These are phyloP conservation scores for Candida buenavistaensis DNA, from an alignment of 1,139 yeast species.

Conservation along the genomic window DNA sequence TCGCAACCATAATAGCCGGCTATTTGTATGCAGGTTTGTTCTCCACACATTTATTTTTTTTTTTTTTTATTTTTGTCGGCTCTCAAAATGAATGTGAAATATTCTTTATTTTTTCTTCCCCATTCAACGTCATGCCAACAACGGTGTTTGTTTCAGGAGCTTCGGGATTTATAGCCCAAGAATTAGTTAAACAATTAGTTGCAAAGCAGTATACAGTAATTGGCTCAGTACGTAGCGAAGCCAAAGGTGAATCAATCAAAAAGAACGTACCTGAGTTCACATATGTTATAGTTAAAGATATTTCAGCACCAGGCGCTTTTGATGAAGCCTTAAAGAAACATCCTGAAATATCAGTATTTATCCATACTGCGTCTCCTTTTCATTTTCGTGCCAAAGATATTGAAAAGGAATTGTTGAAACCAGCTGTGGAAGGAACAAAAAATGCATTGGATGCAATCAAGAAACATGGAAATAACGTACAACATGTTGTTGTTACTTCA, in stretches of 20 bases:
- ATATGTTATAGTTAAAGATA: conserved; percentile 29
- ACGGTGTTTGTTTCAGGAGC: conserved; percentile 53
- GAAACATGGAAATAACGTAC: conserved; percentile 23
- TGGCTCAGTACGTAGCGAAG: conserved; percentile 28
- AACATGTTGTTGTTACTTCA: conserved; percentile 28
- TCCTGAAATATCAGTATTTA: conserved; percentile 26
- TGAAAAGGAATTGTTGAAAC: conserved; percentile 28
- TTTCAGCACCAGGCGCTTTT: conserved; percentile 27
- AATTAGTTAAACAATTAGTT: conserved; percentile 28
- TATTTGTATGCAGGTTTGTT: too few relatives aligned
- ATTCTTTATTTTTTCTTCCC: too few relatives aligned
- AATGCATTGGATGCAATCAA: conserved; percentile 26
- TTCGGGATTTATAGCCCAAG: conserved; percentile 56
- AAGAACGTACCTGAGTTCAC: conserved; percentile 21
- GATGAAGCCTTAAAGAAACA: conserved; percentile 30
- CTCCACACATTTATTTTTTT: too few relatives aligned
- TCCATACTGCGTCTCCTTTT: conserved; percentile 37
- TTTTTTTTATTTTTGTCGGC: too few relatives aligned
- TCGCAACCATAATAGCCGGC: too few relatives aligned
- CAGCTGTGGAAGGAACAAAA: conserved; percentile 34
- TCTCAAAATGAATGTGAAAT: too few relatives aligned
- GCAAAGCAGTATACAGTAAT: conserved; percentile 25
- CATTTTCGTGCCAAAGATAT: conserved; percentile 22
- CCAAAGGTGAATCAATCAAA: conserved; percentile 22
- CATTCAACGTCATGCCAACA: too few relatives aligned